A percentile compares a stretch with the other conserved stretches of the same genome.
Evolutionary conservation across 1,139 yeast genomes (phyloP).

Genomic region (Blastobotrys proliferans): DNA sequence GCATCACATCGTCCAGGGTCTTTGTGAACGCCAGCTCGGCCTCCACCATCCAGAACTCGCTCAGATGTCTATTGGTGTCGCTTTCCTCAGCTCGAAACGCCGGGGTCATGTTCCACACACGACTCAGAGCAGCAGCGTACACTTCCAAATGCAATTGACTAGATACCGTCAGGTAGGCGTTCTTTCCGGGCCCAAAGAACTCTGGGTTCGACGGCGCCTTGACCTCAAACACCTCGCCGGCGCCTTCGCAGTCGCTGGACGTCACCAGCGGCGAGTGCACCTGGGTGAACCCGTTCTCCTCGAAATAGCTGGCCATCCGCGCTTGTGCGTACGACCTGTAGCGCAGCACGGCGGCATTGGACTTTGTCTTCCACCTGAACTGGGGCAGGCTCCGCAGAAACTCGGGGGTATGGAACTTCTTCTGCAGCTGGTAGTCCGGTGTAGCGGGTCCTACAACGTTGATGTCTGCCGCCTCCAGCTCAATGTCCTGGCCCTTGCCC

Average conservation of each 20-base stretch:
- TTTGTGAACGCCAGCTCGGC: constrained; percentile 76
- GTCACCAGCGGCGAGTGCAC: constrained; percentile 85
- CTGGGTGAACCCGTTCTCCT: constrained; percentile 53
- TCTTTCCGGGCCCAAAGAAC: constrained; percentile 60
- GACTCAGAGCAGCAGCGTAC: constrained; percentile 62
- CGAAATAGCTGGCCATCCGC: constrained; percentile 53
- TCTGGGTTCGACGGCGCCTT: constrained; percentile 32
- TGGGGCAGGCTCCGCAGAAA: constrained; percentile 67
- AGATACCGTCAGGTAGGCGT: constrained; percentile 78
- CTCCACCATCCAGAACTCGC: constrained; percentile 98
- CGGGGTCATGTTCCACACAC: constrained; percentile 89
- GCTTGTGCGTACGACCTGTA: constrained; percentile 66
- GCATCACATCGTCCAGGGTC: constrained; percentile 55
- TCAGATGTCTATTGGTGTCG: constrained; percentile 83
- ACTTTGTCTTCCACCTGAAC: constrained; percentile 70
- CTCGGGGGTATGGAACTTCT: constrained; percentile 64
- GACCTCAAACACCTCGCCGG: constrained; percentile 79
- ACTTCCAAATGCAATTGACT: constrained; percentile 90
- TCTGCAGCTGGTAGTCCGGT: constrained; percentile 74
- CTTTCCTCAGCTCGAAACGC: constrained; percentile 93
- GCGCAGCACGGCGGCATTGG: constrained; percentile 62
- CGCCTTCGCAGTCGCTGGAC: constrained; percentile 94
- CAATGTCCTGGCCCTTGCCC: constrained; percentile 42
- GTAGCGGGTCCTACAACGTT: constrained; percentile 46
- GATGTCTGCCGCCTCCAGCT: constrained; percentile 36